A percentile compares a stretch with the other conserved stretches of the same genome.
These are phyloP conservation scores for Chaetomium olivaceum DNA, from an alignment of 2,329 filamentous ascomycete species.

Conservation along the genomic window DNA sequence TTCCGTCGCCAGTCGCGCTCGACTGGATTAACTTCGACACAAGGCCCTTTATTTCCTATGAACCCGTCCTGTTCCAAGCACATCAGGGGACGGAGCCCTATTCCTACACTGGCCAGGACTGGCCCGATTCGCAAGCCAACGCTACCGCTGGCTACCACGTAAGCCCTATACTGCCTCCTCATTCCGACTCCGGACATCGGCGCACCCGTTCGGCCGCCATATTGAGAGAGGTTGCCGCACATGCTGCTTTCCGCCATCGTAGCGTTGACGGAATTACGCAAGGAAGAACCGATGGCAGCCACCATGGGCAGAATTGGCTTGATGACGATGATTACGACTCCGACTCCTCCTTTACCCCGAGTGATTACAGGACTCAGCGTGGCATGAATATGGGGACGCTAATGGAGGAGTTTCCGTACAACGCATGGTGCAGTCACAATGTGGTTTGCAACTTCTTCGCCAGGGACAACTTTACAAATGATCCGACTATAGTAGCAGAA, in stretches of 20 bases:
- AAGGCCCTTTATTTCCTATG: not conserved
- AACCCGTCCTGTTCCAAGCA: not conserved
- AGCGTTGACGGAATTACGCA: too few species aligned
- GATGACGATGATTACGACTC: not conserved
- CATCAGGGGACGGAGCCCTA: too few species aligned
- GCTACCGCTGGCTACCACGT: not conserved
- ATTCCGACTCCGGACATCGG: not conserved
- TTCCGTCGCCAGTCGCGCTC: not conserved
- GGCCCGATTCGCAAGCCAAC: not conserved
- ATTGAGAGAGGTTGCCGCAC: not conserved
- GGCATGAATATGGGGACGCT: not conserved
- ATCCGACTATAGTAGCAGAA: not conserved
- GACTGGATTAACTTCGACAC: not conserved
- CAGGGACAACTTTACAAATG: not conserved
- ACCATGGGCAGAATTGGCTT: not conserved
- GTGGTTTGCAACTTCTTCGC: not conserved
- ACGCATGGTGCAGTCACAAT: too few species aligned
- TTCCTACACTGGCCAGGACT: not conserved
- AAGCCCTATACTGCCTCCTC: not conserved
- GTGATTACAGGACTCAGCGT: not conserved
- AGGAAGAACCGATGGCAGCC: not conserved
- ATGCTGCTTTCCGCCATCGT: not conserved
- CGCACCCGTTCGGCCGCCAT: not conserved
- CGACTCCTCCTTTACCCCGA: constrained; percentile 10
- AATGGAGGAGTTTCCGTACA: not conserved